Evolutionary conservation across 352 stramenopile species (phyloP), one percentile per base, ranked within the genome.

Genomic region (Thalassiosira mediterranea): DNA sequence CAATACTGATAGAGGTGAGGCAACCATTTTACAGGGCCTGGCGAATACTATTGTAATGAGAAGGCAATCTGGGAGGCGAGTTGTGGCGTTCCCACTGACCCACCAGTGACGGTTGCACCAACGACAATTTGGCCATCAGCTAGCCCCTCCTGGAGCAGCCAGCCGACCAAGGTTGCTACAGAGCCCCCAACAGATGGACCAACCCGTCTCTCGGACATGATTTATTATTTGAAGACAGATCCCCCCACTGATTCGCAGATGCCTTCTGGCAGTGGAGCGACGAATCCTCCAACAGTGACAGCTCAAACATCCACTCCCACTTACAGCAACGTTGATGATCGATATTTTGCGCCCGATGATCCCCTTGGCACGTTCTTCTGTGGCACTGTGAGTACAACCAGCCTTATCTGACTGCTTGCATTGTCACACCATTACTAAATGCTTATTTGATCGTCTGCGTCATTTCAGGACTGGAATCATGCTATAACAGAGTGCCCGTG

Each of bases 401-500:
- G 19, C 49, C 37, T 29, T 4, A 17, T 34, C 21, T 15, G 13
- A 15, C 17, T 31, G 25, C 19, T 29, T 34, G 29, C 15, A 60
- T 34, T 15, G 47, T 60, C 17, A 60, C 52, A 21, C 26, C 52
- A 46, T 15, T 29, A 13, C 49, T 34, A 42, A 13, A 26, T 21
- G n/a, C 28, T 25, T 60, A 19, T 19, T 49, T n/a, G 23, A 49
- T 5, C 29, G 25, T 7, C 1, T 21, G 10, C 26, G 26, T n/a
- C 29, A 5, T 29, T 34, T 52, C 48, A 28, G 28, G 73, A 82
- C 59, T 82, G 73, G 73, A 82, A 82, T 70, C 58, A 76, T 56
- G 73, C 73, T 5, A 82, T 82, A 17, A 77, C 73, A 13, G 65
- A 82, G 19, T 82, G 73, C 48, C 73, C 73, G n/a, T n/a, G n/a